Evolutionary conservation across 495 filamentous ascomycete species (phyloP), one percentile per base, ranked within the genome.

Genomic region (Penicillium antarcticum): DNA sequence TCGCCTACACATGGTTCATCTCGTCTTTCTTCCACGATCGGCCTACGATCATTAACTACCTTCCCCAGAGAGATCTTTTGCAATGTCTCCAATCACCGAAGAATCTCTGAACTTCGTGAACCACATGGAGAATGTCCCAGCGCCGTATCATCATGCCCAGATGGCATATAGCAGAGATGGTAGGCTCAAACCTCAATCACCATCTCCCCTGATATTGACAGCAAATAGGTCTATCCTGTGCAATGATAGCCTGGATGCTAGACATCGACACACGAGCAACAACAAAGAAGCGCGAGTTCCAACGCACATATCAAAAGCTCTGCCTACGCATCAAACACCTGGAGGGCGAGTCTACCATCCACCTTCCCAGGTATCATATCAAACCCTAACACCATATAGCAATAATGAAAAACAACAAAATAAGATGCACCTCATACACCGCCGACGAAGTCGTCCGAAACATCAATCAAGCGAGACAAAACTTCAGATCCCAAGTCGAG

Each of bases 241-340:
- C 47, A 34, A 49, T 42, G 47, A 42, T 49, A 3, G 29, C 47
- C 1, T 49, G 47, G 47, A 49, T 49, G 37, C 18, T 49, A n/a
- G 47, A 49, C 36, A 21, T 49, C 7, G 13, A 42, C n/a, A n/a
- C 41, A 4, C 38, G 47, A 32, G 47, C 47, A 16, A 14, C 36
- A 21, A 49, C 26, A 18, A 49, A 42, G 26, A 41, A 34, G n/a
- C 47, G 47, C 26, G 47, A 49, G n/a, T 34, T 49, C 10, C 26
- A 42, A 14, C 47, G 47, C 8, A 49, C 47, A 9, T 34, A 32
- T 18, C 36, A 41, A 10, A 42, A 31, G n/a, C 21, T 42, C 2
- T 49, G 47, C 12, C 36, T 49, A 7, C 40, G 34, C 17, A 49
- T 49, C 37, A 42, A 42, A 13, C 47, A 49, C 19, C 32, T 41